phyloP scores from a whole-genome alignment of 371 early-diverging fungal species.

The Haplosporangium sp. region DNA sequence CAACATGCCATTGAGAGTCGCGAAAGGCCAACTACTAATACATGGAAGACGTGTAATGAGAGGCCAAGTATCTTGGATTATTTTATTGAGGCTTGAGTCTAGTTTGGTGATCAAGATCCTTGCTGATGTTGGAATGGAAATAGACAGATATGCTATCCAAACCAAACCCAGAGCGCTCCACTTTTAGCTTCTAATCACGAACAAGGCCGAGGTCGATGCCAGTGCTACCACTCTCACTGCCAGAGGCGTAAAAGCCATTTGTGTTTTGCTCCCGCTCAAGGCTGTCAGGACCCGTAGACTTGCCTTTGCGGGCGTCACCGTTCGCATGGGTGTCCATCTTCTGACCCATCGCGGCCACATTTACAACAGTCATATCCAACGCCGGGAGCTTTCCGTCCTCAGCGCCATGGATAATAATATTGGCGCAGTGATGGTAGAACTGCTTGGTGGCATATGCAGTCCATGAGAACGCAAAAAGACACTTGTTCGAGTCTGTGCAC shows the following conservation, averaged over 20 bases:
- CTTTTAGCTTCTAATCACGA: neutral
- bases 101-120: too few relatives aligned
- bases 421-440: constrained; percentile 55
- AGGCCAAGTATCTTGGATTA: too few relatives aligned
- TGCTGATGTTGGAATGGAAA: too few relatives aligned
- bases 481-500: constrained; percentile 39
- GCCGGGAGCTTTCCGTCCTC: constrained; percentile 18
- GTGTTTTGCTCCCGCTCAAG: constrained; percentile 10
- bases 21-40: too few relatives aligned
- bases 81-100: too few relatives aligned
- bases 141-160: neutral
- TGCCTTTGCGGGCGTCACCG: constrained; percentile 20
- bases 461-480: constrained; percentile 51
- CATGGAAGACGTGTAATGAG: too few relatives aligned
- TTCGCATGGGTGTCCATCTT: constrained; percentile 13
- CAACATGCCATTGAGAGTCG: too few relatives aligned
- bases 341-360: constrained; percentile 15
- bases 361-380: constrained; percentile 43
- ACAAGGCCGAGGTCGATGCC: constrained; percentile 33
- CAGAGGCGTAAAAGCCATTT: constrained; percentile 27
- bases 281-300: constrained; percentile 19
- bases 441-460: constrained; percentile 29
- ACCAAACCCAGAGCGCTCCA: too few relatives aligned
- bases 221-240: constrained; percentile 16
- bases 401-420: constrained; percentile 24